These are phyloP conservation scores for Gossypium australe DNA, from an alignment of 345 rosid genomes.

Conservation along the genomic window DNA sequence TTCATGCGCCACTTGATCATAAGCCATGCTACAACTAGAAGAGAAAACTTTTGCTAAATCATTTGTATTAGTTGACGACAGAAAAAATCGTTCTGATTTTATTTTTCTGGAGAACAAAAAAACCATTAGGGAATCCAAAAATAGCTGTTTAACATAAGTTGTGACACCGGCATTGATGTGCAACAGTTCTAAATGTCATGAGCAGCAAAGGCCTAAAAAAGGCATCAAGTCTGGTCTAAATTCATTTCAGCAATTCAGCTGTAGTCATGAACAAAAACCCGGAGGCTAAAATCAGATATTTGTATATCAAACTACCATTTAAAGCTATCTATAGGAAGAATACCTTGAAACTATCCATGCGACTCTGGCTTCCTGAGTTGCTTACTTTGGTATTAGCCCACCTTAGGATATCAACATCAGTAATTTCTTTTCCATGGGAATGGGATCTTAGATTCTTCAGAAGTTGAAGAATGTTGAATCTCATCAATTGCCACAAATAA, in stretches of 20 bases:
- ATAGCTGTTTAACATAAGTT: neutral
- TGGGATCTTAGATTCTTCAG: constrained; percentile 85
- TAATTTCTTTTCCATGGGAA: constrained; percentile 81
- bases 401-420: constrained; percentile 70
- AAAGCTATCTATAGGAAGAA: neutral
- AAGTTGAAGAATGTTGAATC: constrained; percentile 90
- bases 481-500: constrained; percentile 93
- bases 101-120: neutral
- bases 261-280: neutral
- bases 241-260: neutral
- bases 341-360: constrained; percentile 82
- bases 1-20: neutral
- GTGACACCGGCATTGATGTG: neutral
- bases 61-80: neutral
- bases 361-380: constrained; percentile 57
- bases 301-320: neutral
- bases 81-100: neutral
- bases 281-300: neutral
- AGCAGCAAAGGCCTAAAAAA: neutral
- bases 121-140: neutral
- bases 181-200: neutral
- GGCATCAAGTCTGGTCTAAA: neutral
- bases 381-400: constrained; percentile 93
- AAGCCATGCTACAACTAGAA: neutral
- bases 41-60: neutral